phyloP scores from a whole-genome alignment of 2,329 filamentous ascomycete species.

The Sphaerulina musiva region DNA sequence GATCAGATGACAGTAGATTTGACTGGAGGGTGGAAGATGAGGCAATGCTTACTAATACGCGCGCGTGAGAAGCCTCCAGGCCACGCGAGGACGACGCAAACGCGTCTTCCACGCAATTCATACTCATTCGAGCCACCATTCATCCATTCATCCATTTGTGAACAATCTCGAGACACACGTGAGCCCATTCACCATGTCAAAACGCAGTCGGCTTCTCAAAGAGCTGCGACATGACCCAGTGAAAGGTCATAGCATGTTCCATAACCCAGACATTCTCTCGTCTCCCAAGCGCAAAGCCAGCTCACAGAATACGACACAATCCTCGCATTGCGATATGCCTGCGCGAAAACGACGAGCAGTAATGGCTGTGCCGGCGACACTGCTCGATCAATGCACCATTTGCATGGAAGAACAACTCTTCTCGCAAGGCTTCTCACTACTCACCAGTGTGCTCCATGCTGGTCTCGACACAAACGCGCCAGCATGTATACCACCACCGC shows the following conservation, averaged over 20 bases:
- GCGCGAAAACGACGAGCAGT: slow-evolving; percentile 5
- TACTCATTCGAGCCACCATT: too few species aligned
- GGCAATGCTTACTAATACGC: too few species aligned
- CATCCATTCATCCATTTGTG: too few species aligned
- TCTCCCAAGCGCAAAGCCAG: neutral
- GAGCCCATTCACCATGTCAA: neutral
- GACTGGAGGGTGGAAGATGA: too few species aligned
- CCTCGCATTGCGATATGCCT: slow-evolving; percentile 2
- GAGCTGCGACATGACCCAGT: slow-evolving; percentile 12
- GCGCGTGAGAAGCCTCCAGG: too few species aligned
- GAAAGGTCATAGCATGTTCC: slow-evolving; percentile 9
- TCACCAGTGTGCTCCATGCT: slow-evolving; percentile 57
- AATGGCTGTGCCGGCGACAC: slow-evolving; percentile 1
- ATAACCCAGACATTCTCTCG: slow-evolving; percentile 7
- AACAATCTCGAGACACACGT: neutral
- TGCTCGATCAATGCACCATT: slow-evolving; percentile 16
- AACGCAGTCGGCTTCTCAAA: slow-evolving; percentile 5
- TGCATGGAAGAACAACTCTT: slow-evolving; percentile 66
- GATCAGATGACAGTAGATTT: too few species aligned
- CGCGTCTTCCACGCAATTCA: too few species aligned
- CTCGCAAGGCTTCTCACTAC: slow-evolving; percentile 44
- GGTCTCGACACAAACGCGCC: slow-evolving; percentile 44
- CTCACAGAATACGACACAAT: neutral
- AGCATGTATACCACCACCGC: slow-evolving; percentile 60
- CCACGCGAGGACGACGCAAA: too few species aligned